These are phyloP conservation scores for Curvularia sp. DNA, from an alignment of 2,329 filamentous ascomycete genomes.

Conservation along the genomic window DNA sequence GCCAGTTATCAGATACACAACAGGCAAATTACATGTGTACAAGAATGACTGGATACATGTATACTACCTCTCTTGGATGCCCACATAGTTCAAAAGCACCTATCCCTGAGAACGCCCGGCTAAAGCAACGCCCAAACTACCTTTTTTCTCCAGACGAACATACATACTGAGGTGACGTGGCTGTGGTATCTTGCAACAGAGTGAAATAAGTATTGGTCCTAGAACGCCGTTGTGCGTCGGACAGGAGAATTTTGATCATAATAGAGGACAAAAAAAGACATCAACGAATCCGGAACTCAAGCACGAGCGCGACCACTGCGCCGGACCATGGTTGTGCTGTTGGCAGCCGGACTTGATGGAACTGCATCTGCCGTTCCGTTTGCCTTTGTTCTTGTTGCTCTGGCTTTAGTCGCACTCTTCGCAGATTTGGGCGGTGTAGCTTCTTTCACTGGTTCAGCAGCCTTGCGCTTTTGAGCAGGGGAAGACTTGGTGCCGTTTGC, in stretches of 20 bases:
- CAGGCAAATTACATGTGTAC: not conserved
- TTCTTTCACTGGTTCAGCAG: slow-evolving; percentile 21
- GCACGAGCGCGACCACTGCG: slow-evolving; percentile 31
- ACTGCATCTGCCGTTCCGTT: slow-evolving; percentile 20
- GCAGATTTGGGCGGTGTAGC: slow-evolving; percentile 28
- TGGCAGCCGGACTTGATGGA: slow-evolving; percentile 25
- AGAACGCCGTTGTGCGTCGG: not conserved
- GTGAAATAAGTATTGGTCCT: not conserved
- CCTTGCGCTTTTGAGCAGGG: slow-evolving; percentile 30
- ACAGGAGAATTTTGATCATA: not conserved
- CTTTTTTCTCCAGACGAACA: slow-evolving; percentile 1
- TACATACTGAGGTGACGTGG: not conserved
- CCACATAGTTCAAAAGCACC: slow-evolving; percentile 1
- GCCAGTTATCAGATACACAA: not conserved
- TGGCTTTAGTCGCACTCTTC: slow-evolving; percentile 26
- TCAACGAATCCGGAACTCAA: slow-evolving; percentile 8
- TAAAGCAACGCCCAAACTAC: slow-evolving; percentile 5
- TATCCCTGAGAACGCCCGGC: slow-evolving; percentile 5
- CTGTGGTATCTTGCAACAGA: slow-evolving; percentile 6
- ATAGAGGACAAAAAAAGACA: not conserved
- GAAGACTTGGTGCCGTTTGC: slow-evolving; percentile 30
- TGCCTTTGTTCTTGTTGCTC: slow-evolving; percentile 19
- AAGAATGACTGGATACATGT: not conserved
- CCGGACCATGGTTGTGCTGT: slow-evolving; percentile 25
- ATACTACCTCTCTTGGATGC: not conserved